A percentile compares a stretch with the other conserved stretches of the same genome.
These are phyloP conservation scores for Aspergillus fumigatiaffinis DNA, from an alignment of 2,329 filamentous ascomycete species.

Conservation along the genomic window DNA sequence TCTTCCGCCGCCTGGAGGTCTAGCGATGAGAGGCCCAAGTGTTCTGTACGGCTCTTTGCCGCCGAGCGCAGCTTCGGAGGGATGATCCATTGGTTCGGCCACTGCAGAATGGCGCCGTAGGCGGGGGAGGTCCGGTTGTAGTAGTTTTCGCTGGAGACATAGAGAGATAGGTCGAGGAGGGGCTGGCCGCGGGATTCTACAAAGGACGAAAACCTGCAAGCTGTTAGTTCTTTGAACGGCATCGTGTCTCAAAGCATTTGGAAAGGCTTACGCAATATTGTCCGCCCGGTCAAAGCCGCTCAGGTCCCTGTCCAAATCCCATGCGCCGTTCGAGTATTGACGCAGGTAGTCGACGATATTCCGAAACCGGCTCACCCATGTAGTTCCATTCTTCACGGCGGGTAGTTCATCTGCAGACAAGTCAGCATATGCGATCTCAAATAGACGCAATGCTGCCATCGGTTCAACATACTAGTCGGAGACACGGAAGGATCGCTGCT, in stretches of 20 bases:
- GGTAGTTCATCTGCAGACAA: conserved; percentile 51
- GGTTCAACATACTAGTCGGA: conserved; percentile 59
- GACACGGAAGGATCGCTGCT: conserved; percentile 69
- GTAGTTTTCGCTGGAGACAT: conserved; percentile 88
- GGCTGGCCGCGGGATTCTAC: conserved; percentile 70
- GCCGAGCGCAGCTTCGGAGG: conserved; percentile 68
- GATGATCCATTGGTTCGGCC: conserved; percentile 83
- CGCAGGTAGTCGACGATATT: conserved; percentile 52
- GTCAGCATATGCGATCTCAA: conserved; percentile 1
- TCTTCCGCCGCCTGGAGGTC: conserved; percentile 55
- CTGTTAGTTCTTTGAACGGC: background rate
- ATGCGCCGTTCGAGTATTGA: conserved; percentile 44
- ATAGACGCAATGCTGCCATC: background rate
- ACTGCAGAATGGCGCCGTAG: conserved; percentile 74
- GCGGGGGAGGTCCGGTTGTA: conserved; percentile 69
- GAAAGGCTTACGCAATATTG: conserved; percentile 44
- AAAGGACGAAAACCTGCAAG: conserved; percentile 56
- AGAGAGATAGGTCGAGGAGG: conserved; percentile 81
- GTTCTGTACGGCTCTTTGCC: conserved; percentile 66
- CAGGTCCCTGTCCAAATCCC: conserved; percentile 46
- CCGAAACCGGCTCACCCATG: conserved; percentile 51
- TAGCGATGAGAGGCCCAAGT: conserved; percentile 65
- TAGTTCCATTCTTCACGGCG: conserved; percentile 52
- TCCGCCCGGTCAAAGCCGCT: conserved; percentile 44
- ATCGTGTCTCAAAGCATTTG: background rate